These are phyloP conservation scores for Botrytis cinerea DNA, from an alignment of 2,329 filamentous ascomycete genomes.

Conservation along the genomic window DNA sequence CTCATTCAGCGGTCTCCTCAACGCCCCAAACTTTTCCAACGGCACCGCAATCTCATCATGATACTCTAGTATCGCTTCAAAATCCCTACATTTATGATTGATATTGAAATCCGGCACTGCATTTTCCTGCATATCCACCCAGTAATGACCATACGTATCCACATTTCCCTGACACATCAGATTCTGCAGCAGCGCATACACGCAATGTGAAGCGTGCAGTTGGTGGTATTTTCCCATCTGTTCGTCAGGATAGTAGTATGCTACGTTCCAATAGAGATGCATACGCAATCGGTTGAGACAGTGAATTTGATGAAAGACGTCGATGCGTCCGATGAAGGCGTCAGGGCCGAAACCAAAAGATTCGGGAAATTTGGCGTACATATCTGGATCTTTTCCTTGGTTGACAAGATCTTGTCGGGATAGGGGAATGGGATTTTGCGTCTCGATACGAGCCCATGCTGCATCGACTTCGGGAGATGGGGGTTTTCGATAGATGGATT, in stretches of 20 bases:
- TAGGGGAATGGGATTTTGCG: neutral
- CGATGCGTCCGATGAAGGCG: constrained; percentile 1
- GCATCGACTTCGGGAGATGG: constrained; percentile 2
- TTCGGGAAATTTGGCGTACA: neutral
- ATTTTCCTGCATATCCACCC: constrained; percentile 7
- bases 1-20: neutral
- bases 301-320: constrained; percentile 3
- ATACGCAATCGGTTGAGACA: neutral
- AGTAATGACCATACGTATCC: constrained; percentile 2
- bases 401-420: neutral
- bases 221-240: neutral
- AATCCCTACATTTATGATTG: neutral
- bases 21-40: neutral
- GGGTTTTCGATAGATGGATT: neutral
- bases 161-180: neutral
- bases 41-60: neutral
- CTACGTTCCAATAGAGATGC: neutral
- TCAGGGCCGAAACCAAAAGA: neutral
- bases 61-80: neutral
- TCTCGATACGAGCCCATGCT: neutral
- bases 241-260: neutral
- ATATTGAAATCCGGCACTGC: constrained; percentile 1
- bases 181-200: neutral
- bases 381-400: neutral
- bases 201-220: neutral